phyloP scores from a whole-genome alignment of 352 stramenopile species.

The Globisporangium takayamanum region DNA sequence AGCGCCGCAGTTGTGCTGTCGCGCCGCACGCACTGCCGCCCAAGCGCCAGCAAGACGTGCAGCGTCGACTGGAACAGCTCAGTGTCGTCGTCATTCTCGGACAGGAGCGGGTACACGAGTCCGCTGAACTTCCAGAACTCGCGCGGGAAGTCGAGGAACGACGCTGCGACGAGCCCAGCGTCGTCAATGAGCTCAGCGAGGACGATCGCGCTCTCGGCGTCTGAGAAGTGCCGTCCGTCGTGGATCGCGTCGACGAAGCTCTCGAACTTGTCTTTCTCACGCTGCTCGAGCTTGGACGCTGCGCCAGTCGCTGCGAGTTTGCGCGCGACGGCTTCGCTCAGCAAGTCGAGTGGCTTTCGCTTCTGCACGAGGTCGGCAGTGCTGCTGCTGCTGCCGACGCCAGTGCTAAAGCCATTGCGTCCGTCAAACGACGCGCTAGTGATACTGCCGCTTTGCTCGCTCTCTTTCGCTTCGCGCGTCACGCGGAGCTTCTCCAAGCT shows the following conservation, averaged over 20 bases:
- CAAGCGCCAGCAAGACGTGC: constrained; percentile 32
- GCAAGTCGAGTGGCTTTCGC: constrained; percentile 49
- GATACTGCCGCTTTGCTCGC: constrained; percentile 21
- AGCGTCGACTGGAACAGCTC: constrained; percentile 30
- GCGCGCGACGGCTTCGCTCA: constrained; percentile 40
- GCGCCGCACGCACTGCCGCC: constrained; percentile 35
- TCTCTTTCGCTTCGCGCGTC: constrained; percentile 65
- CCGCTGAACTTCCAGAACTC: constrained; percentile 79
- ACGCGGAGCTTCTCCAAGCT: constrained; percentile 79
- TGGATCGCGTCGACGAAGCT: constrained; percentile 47
- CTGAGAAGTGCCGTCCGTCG: constrained; percentile 30
- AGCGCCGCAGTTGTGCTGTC: constrained; percentile 36
- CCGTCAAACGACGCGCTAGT: constrained; percentile 26
- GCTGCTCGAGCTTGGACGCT: constrained; percentile 22
- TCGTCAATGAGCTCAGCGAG: constrained; percentile 40
- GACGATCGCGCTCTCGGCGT: constrained; percentile 30
- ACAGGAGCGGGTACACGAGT: constrained; percentile 42
- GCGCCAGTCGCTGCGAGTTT: constrained; percentile 28
- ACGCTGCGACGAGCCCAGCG: constrained; percentile 38
- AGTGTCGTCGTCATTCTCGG: constrained; percentile 40
- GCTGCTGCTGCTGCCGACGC: constrained; percentile 14
- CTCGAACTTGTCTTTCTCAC: constrained; percentile 65
- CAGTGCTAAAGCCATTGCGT: constrained; percentile 13
- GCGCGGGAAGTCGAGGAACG: constrained; percentile 68
- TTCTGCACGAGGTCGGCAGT: constrained; percentile 43